Percentiles rank a stretch among this genome's conserved stretches.
Conservation (phyloP, 352 stramenopile species). For the Pythium pectinolyticum region DNA sequence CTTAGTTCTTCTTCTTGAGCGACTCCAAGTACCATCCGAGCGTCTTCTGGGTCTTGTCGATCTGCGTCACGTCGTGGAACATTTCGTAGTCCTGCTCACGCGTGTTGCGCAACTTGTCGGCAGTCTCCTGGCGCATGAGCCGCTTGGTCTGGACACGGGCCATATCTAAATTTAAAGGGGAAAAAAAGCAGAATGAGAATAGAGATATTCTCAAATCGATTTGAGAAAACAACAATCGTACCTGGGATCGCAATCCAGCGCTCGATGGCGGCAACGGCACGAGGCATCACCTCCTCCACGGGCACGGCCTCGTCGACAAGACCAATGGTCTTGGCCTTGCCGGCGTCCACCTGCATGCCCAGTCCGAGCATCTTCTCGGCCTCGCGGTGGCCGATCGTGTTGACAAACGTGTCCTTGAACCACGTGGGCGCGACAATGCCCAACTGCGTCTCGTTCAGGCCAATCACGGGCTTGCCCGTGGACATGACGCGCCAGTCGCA, state of each 20-base stretch:
- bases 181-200: neutral
- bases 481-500: conserved; percentile 95
- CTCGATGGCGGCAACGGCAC: conserved; percentile 56
- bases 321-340: conserved; percentile 70
- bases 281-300: conserved; percentile 75
- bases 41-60: conserved; percentile 82
- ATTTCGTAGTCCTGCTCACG: conserved; percentile 65
- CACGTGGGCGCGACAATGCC: conserved; percentile 88
- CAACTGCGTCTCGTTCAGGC: conserved; percentile 93
- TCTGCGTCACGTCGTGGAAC: conserved; percentile 75
- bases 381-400: conserved; percentile 81
- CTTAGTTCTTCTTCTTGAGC: conserved; percentile 66
- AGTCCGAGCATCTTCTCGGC: conserved; percentile 86
- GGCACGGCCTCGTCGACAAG: conserved; percentile 76
- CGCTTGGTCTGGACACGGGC: conserved; percentile 76
- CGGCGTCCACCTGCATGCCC: conserved; percentile 75
- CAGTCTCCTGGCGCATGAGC: conserved; percentile 75
- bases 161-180: conserved; percentile 35
- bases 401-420: conserved; percentile 75
- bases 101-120: conserved; percentile 48
- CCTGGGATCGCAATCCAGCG: conserved; percentile 84
- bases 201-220: neutral
- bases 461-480: conserved; percentile 86
- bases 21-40: conserved; percentile 76
- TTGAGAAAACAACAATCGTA: conserved; percentile 16